Conservation (phyloP, 345 rosid genomes). For the Nephelium lappaceum region DNA sequence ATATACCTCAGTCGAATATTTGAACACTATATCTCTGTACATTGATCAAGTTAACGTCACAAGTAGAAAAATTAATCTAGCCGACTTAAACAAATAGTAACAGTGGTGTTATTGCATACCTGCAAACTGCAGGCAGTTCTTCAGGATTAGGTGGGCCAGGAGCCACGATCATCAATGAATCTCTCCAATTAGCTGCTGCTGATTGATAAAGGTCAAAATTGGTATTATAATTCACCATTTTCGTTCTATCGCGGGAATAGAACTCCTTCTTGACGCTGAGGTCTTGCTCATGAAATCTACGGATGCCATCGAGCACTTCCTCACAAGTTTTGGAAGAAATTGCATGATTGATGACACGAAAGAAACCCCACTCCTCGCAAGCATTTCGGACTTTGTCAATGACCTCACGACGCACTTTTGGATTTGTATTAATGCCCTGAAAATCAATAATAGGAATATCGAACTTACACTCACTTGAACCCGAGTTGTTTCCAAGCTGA, state of each 20-base stretch:
- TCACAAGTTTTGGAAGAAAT: conserved; percentile 37
- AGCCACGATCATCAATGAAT: conserved; percentile 36
- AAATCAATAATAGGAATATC: conserved; percentile 46
- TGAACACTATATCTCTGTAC: conserved; percentile 37
- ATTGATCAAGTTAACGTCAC: neutral
- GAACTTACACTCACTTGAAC: neutral
- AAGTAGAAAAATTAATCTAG: neutral
- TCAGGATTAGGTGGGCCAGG: conserved; percentile 40
- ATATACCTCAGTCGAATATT: conserved; percentile 39
- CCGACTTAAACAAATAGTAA: neutral
- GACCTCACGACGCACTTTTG: conserved; percentile 17
- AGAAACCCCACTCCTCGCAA: conserved; percentile 50
- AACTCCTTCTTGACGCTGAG: conserved; percentile 35
- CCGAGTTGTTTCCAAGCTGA: neutral
- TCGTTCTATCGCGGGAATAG: conserved; percentile 30
- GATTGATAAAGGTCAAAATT: conserved; percentile 41
- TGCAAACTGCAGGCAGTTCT: conserved; percentile 51
- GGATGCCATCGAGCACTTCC: conserved; percentile 33
- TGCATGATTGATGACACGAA: conserved; percentile 49
- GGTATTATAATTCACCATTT: conserved; percentile 30
- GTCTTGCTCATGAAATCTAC: conserved; percentile 45
- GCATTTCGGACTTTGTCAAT: conserved; percentile 33
- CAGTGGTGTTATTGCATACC: conserved; percentile 22
- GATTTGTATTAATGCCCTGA: neutral
- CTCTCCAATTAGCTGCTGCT: conserved; percentile 45